A percentile compares a stretch with the other conserved stretches of the same genome.
Conservation (phyloP, 305 asterid genomes). For the Solanum hybrid region DNA sequence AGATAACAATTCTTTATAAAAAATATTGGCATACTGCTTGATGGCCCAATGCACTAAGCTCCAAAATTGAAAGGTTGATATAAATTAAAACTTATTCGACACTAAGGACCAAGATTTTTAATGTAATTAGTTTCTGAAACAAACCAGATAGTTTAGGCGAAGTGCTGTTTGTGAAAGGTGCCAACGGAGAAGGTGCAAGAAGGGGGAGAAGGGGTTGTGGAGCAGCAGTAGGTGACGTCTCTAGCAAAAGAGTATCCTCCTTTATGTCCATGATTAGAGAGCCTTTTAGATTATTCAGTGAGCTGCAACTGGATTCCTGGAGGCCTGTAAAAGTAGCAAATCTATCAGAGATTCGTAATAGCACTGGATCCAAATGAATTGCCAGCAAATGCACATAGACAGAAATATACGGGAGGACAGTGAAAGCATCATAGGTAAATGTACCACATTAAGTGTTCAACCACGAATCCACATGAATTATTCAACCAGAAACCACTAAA, state of each 20-base stretch:
- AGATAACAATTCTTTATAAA: neutral
- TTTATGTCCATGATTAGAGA: constrained; percentile 22
- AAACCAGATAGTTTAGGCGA: constrained; percentile 83
- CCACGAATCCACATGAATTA: neutral
- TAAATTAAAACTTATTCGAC: neutral
- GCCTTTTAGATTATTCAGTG: constrained; percentile 25
- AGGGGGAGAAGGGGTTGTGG: constrained; percentile 86
- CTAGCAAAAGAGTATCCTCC: constrained; percentile 51
- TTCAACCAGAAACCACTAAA: neutral
- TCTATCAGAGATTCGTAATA: neutral
- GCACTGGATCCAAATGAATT: neutral
- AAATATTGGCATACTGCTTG: neutral
- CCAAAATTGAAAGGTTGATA: neutral
- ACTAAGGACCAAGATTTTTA: neutral
- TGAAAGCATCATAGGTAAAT: neutral
- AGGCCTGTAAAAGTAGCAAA: constrained; percentile 42
- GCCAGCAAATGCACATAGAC: neutral
- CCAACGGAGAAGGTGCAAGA: constrained; percentile 88
- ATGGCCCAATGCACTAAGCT: neutral
- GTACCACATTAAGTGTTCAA: neutral
- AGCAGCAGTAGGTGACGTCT: constrained; percentile 49
- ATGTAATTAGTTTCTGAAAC: constrained; percentile 12
- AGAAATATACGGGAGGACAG: neutral
- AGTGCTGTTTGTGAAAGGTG: constrained; percentile 85
- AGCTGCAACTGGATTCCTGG: constrained; percentile 26